phyloP scores from a whole-genome alignment of 169 alveolate species.

The Plasmodium gallinaceum region DNA sequence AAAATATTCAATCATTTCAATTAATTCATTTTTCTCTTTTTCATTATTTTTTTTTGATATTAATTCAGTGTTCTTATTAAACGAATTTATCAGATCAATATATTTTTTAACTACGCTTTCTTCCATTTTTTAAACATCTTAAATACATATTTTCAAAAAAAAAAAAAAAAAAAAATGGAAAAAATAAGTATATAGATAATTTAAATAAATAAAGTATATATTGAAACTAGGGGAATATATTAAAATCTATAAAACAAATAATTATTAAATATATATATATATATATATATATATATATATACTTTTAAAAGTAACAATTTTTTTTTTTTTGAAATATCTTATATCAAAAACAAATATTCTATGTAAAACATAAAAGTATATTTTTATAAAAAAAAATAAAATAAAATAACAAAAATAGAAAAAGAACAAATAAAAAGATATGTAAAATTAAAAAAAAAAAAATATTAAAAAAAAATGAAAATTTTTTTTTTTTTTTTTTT shows the following conservation, averaged over 20 bases:
- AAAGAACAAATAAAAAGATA: too few species aligned
- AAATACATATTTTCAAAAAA: background rate
- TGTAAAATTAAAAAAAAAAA: too few species aligned
- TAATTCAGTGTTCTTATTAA: background rate
- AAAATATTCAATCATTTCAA: conserved; percentile 72
- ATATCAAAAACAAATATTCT: too few species aligned
- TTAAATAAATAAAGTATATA: background rate
- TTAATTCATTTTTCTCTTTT: conserved; percentile 16
- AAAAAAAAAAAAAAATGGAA: background rate
- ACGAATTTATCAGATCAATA: conserved; percentile 31
- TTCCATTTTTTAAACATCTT: conserved; percentile 11
- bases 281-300: conserved; percentile 4
- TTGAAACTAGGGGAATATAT: too few species aligned
- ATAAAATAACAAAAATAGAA: too few species aligned
- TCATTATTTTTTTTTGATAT: background rate
- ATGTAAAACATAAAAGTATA: too few species aligned
- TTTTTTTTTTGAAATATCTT: too few species aligned
- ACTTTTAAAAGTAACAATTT: background rate
- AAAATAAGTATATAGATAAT: background rate
- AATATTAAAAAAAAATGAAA: too few species aligned
- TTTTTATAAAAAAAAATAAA: too few species aligned
- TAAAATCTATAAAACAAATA: too few species aligned
- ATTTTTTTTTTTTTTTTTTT: too few species aligned
- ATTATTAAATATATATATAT: background rate
- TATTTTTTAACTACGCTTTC: conserved; percentile 19